phyloP scores from a whole-genome alignment of 805 yeast species.

The Lachancea cidri region DNA sequence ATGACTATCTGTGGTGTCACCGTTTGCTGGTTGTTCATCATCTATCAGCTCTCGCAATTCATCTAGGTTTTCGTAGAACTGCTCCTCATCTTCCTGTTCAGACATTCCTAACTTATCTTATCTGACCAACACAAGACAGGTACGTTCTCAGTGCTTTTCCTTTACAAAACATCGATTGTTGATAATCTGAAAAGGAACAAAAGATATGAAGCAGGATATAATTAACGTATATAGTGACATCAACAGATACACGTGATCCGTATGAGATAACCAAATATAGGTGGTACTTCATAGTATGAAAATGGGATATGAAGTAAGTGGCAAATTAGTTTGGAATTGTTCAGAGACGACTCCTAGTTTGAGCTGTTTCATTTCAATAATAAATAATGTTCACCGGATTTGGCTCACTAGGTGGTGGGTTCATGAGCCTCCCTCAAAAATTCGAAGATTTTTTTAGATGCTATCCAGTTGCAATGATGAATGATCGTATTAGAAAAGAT shows the following conservation, averaged over 20 bases:
- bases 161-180: too few species aligned
- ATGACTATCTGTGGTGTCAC: slow-evolving; percentile 11
- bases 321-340: neutral
- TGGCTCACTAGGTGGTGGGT: slow-evolving; percentile 24
- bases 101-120: neutral
- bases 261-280: too few species aligned
- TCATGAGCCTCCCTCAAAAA: slow-evolving; percentile 34
- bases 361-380: neutral
- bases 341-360: neutral
- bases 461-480: slow-evolving; percentile 89
- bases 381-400: slow-evolving; percentile 36
- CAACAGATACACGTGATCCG: too few species aligned
- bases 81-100: slow-evolving; percentile 22
- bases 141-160: too few species aligned
- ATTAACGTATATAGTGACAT: too few species aligned
- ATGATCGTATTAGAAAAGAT: slow-evolving; percentile 63
- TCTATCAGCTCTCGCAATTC: slow-evolving; percentile 25
- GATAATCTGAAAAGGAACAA: too few species aligned
- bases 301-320: too few species aligned
- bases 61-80: slow-evolving; percentile 31
- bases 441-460: slow-evolving; percentile 90
- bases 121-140: too few species aligned
- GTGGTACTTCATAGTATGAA: too few species aligned
- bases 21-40: slow-evolving; percentile 11
- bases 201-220: too few species aligned